Conservation (phyloP, 2,329 filamentous ascomycete species). For the Gremmenia infestans region DNA sequence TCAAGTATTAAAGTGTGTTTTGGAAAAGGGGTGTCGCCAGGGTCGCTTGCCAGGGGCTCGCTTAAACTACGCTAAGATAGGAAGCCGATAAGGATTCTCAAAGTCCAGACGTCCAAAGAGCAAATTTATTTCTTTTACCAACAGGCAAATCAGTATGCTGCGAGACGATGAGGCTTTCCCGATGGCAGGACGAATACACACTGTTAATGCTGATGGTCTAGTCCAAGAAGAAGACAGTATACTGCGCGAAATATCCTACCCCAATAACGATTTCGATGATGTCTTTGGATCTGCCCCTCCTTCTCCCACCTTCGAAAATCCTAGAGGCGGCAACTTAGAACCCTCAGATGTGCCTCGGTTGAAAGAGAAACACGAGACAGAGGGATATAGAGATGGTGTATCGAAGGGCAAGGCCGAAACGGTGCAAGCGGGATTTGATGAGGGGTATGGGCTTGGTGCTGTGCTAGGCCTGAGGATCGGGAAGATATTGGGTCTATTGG, state of each 20-base stretch:
- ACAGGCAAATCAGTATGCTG: background rate
- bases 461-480: slow-evolving; percentile 72
- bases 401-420: slow-evolving; percentile 67
- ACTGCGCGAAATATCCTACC: background rate
- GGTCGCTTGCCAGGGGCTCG: background rate
- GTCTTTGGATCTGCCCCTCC: slow-evolving; percentile 30
- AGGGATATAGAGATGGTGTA: slow-evolving; percentile 88
- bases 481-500: slow-evolving; percentile 68
- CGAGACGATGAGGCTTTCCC: slow-evolving; percentile 15
- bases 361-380: slow-evolving; percentile 46
- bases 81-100: background rate
- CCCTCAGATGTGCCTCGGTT: slow-evolving; percentile 29
- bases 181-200: background rate
- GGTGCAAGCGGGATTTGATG: slow-evolving; percentile 86
- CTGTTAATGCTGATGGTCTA: background rate
- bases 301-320: slow-evolving; percentile 19
- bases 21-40: background rate
- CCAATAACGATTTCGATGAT: slow-evolving; percentile 29
- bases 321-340: slow-evolving; percentile 20
- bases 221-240: background rate
- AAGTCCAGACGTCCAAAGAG: too few relatives aligned
- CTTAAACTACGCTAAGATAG: background rate
- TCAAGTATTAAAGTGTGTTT: background rate
- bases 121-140: background rate
- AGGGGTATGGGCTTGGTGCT: slow-evolving; percentile 80